Base-by-base conservation (phyloP, 805 yeast genomes). In the Kregervanrija delftensis region DNA sequence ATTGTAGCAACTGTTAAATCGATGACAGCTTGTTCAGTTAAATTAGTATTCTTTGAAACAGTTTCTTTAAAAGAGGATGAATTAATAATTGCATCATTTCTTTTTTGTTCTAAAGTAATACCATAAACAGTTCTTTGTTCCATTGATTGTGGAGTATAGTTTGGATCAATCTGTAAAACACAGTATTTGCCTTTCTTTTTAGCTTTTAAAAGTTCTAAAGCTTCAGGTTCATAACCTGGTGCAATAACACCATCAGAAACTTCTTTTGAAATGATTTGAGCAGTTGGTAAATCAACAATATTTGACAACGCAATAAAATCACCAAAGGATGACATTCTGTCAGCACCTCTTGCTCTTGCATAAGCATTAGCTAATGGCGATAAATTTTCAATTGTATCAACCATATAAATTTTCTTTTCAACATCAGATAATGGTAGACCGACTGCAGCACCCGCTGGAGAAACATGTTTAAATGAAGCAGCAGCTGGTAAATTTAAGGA, bases 261-360 rank as follows among this genome's bases (percentile, higher is more conserved):
- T 74, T 93, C 99, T 70, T 87, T 88, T 45, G 97, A 86, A 65
- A 93, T 93, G 69, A 93, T 91, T 69, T 86, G 84, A 45, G 99
- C 99, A 49, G 99, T 93, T 62, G 96, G 88, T 44, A 85, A 73
- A 67, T 93, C 99, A 55, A 93, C 99, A 68, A 86, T 86, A 76
- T 91, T 91, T 50, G 97, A 89, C 53, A 93, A 76, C 39, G 99
- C 99, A 61, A 93, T 93, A 76, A 89, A 93, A 71, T 93, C 99
- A 64, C 99, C 99, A 65, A 93, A 93, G 11, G 96, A 86, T 5
- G 97, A 90, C 99, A 93, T 93, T 78, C 99, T 84, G 71, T 93
- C 99, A 56, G 99, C 99, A 68, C 99, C 99, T 71, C 99, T 86
- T 46, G 99, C 99, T 72, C 98, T 86, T 34, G 99, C 99, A 62